Evolutionary conservation across 1,139 yeast species (phyloP).

Genomic region (Candida sojae): DNA sequence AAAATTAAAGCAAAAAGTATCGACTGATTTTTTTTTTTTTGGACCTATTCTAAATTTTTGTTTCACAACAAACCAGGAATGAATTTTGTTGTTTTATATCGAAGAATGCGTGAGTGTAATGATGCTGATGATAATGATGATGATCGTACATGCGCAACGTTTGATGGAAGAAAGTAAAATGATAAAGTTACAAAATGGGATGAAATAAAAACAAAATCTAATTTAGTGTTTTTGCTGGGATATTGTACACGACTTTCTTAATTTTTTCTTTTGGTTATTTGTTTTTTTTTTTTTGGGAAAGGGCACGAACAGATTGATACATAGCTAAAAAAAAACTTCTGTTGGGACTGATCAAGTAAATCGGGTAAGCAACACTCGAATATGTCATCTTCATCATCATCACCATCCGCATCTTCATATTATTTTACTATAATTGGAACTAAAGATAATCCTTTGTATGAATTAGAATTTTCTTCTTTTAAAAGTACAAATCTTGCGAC

Average conservation of each 20-base stretch:
- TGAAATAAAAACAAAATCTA: constrained; percentile 1
- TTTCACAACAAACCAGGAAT: background rate
- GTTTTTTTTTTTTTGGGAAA: background rate
- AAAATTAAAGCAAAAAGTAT: no score
- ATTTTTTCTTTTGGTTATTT: background rate
- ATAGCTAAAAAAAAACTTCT: background rate
- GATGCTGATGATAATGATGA: background rate
- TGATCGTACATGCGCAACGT: background rate
- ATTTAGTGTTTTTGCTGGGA: background rate
- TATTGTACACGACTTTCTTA: background rate
- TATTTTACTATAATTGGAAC: constrained; percentile 90
- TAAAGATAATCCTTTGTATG: constrained; percentile 82
- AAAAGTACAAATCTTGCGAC: constrained; percentile 27
- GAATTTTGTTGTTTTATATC: no score
- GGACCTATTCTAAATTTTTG: background rate
- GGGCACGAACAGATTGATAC: background rate
- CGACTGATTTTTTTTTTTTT: background rate
- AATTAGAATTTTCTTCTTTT: constrained; percentile 80
- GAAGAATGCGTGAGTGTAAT: no score
- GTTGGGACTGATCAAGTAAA: no score
- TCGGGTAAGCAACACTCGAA: background rate
- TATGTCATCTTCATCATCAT: background rate
- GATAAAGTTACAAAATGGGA: background rate
- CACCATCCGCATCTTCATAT: constrained; percentile 52
- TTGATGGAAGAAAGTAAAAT: background rate